These are phyloP conservation scores for Wickerhamomyces silvicola DNA, from an alignment of 805 yeast species.

Conservation along the genomic window DNA sequence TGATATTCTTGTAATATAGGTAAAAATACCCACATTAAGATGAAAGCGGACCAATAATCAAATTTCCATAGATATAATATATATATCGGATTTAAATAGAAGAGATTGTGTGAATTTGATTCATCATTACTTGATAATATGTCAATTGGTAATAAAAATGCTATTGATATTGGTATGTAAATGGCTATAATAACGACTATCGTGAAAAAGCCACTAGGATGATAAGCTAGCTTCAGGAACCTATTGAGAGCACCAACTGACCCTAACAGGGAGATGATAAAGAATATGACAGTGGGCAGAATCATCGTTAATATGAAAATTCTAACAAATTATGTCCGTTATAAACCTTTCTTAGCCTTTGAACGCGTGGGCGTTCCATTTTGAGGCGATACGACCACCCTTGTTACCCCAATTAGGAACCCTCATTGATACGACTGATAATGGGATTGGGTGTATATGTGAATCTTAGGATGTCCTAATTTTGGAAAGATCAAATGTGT, in stretches of 20 bases:
- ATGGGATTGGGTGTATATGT: conserved; percentile 1
- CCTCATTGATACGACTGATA: too few species aligned
- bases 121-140: conserved; percentile 43
- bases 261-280: conserved; percentile 11
- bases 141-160: conserved; percentile 70
- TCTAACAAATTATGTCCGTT: background rate
- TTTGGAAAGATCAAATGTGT: too few species aligned
- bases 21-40: conserved; percentile 69
- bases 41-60: conserved; percentile 75
- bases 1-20: conserved; percentile 72
- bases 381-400: too few species aligned
- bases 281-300: conserved; percentile 15
- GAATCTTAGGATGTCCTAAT: too few species aligned
- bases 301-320: conserved; percentile 9
- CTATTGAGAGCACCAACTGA: conserved; percentile 17
- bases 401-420: too few species aligned
- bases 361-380: too few species aligned
- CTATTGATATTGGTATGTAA: conserved; percentile 68
- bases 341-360: too few species aligned
- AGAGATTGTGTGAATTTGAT: conserved; percentile 24
- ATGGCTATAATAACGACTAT: conserved; percentile 44
- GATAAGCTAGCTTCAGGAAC: conserved; percentile 11
- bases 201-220: conserved; percentile 17
- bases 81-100: conserved; percentile 40
- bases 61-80: conserved; percentile 62